A percentile compares a stretch with the other conserved stretches of the same genome.
Evolutionary conservation across 208 protist genomes (phyloP).

Genomic region (Trypanosoma mega): DNA sequence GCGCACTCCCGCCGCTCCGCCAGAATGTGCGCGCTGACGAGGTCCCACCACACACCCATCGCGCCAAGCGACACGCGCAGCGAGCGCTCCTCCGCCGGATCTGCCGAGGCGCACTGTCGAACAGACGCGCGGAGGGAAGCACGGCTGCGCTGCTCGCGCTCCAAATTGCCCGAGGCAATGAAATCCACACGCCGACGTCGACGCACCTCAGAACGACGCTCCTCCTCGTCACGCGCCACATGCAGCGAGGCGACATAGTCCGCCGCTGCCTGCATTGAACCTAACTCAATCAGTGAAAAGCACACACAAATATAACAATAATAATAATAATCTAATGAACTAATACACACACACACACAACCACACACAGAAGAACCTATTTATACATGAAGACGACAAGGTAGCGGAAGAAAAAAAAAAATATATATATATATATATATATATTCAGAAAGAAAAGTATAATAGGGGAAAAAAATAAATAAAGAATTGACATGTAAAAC

Average conservation of each 20-base stretch:
- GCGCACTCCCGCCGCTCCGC: constrained; percentile 57
- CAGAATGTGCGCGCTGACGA: constrained; percentile 66
- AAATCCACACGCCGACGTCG: constrained; percentile 49
- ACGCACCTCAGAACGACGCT: constrained; percentile 31
- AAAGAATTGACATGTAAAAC: too few relatives aligned
- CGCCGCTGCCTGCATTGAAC: constrained; percentile 34
- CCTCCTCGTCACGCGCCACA: constrained; percentile 31
- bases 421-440: constrained; percentile 13
- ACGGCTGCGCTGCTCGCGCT: constrained; percentile 18
- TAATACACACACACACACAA: constrained; percentile 2
- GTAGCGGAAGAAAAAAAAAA: background rate
- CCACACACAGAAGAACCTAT: background rate
- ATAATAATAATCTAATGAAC: background rate
- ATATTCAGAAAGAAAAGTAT: background rate
- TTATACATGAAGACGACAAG: background rate
- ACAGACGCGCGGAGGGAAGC: constrained; percentile 29
- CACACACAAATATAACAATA: constrained; percentile 11
- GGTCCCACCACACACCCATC: constrained; percentile 67
- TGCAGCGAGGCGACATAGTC: constrained; percentile 37
- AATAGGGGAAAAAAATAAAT: too few relatives aligned
- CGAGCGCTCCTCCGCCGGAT: constrained; percentile 48
- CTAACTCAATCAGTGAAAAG: background rate
- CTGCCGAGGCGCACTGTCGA: constrained; percentile 21
- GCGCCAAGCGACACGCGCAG: constrained; percentile 46
- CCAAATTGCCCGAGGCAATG: constrained; percentile 27